Conservation (phyloP, 208 protist species). For the Trypanosoma conorhini region DNA sequence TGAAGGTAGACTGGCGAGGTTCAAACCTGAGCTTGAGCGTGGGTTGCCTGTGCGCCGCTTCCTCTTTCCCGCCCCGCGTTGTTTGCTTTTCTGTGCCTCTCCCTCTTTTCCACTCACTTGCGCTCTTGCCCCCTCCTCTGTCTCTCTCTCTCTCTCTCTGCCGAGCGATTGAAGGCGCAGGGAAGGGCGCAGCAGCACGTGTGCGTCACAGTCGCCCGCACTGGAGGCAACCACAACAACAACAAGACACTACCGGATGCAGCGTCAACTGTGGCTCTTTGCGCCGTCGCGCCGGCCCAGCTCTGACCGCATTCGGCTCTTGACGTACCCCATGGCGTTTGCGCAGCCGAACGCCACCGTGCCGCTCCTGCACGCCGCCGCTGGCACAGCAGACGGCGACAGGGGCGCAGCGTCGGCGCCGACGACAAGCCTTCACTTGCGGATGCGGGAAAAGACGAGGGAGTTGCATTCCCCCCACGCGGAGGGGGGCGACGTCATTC, state of each 20-base stretch:
- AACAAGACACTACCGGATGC: constrained; percentile 10
- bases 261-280: constrained; percentile 9
- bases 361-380: constrained; percentile 36
- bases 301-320: constrained; percentile 39
- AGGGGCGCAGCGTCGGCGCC: not conserved
- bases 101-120: not conserved
- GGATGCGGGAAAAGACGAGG: constrained; percentile 3
- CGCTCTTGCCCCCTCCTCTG: no score
- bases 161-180: not conserved
- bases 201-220: not conserved
- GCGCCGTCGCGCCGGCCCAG: constrained; percentile 9
- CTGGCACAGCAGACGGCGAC: not conserved
- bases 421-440: constrained; percentile 9
- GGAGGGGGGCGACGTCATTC: not conserved
- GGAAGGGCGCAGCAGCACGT: not conserved
- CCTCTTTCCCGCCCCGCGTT: not conserved
- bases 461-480: constrained; percentile 14
- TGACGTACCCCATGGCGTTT: constrained; percentile 78
- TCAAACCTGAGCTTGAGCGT: no score
- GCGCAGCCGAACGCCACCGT: constrained; percentile 55
- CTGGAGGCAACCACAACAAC: not conserved
- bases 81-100: not conserved
- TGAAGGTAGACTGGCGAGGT: no score
- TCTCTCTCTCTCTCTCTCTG: constrained; percentile 5
- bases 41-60: no score